Evolutionary conservation across 2,329 filamentous ascomycete species (phyloP), one percentile per base, ranked within the genome.

Genomic region (Septoria petroselini): DNA sequence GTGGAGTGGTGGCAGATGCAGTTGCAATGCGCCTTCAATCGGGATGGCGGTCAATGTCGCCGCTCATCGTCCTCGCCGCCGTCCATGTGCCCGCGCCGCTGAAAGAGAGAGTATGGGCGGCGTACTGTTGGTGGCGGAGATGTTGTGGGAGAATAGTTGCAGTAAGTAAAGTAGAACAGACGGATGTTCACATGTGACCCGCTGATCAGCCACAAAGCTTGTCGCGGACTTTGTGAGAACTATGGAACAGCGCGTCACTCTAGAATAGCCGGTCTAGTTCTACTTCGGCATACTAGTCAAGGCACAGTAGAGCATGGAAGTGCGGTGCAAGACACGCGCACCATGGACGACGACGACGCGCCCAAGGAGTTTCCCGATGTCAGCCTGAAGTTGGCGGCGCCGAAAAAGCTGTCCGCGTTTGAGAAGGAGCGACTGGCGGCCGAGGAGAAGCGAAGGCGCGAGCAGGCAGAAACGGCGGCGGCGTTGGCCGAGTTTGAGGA

Each of bases 401-500:
- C 88, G 0, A 79, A 84, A 54, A 93, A 91, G 70, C 88, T 93
- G 66, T 94, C 89, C 15, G 78, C 86, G 19, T 95, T 94, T 67
- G 91, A 95, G 72, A 84, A 85, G 61, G 87, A 94, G 68, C 89
- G 87, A 68, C 88, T 88, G 52, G 89, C 95, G 67, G 88, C 87
- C 49, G 89, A 95, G 74, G 89, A 88, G 18, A 95, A 95, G 72
- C 84, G 87, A 52, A 79, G 81, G 60, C 81, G 88, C 59, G 91
- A 95, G 69, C 86, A 85, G 63, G 88, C 85, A 58, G 91, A 95
- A 71, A 94, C 88, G 5, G 88, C 86, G 17, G 89, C 88, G 18
- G 88, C 90, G 1, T 87, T 91, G 68, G 83, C 89, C 60, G 88
- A 91, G 58, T 95, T 95, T 59, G 82, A 93, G 49, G 91, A 91